A percentile compares a stretch with the other conserved stretches of the same genome.
phyloP scores from a whole-genome alignment of 2,329 filamentous ascomycete genomes.

The Microthyrium microscopicum region DNA sequence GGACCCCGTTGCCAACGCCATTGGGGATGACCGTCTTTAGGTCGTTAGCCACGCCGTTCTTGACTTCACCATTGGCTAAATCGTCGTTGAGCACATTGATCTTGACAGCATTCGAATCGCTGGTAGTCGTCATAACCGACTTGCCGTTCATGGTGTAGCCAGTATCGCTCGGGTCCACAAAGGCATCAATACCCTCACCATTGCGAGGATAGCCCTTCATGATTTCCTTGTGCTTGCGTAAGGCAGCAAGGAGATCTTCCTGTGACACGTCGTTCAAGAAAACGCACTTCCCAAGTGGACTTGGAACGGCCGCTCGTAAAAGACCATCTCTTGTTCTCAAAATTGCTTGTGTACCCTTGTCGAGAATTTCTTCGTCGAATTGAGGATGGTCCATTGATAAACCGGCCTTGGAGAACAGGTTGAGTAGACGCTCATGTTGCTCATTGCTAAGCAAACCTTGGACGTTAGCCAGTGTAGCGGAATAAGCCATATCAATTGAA shows the following conservation, averaged over 20 bases:
- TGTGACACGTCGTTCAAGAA: constrained; percentile 52
- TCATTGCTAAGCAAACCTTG: constrained; percentile 43
- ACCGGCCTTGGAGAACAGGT: constrained; percentile 52
- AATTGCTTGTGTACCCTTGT: constrained; percentile 50
- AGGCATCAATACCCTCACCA: constrained; percentile 51
- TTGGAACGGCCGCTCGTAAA: constrained; percentile 51
- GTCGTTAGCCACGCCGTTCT: no score
- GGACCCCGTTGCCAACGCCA: no score
- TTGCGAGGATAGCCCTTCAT: constrained; percentile 45
- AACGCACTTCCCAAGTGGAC: constrained; percentile 46
- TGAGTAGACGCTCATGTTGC: constrained; percentile 47
- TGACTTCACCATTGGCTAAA: no score
- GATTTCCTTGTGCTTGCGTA: constrained; percentile 46
- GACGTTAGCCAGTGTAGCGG: constrained; percentile 47
- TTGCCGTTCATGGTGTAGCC: constrained; percentile 36
- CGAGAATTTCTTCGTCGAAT: constrained; percentile 49
- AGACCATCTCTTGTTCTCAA: constrained; percentile 54
- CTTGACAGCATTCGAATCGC: no score
- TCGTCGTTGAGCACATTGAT: no score
- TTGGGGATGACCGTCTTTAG: no score
- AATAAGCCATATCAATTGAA: constrained; percentile 62
- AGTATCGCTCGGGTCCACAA: constrained; percentile 52
- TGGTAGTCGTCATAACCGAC: constrained; percentile 21
- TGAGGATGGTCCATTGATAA: constrained; percentile 55
- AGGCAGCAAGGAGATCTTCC: constrained; percentile 44